Base-by-base conservation (phyloP, 805 yeast genomes). In the Metahyphopichia silvanorum region DNA sequence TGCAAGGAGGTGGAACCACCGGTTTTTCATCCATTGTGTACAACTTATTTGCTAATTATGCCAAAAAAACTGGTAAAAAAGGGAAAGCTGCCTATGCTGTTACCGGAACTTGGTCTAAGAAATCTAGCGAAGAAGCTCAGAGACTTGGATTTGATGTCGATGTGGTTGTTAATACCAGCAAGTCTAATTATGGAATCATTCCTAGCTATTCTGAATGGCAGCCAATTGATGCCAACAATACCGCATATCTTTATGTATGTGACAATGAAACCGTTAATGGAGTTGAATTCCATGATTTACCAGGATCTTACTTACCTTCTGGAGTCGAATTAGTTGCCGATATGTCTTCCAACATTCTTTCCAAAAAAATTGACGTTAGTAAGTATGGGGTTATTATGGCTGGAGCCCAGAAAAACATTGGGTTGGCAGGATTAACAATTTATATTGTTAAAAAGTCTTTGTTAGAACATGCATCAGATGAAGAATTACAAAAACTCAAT, bases 181-280 rank as follows among this genome's bases (percentile, higher is more conserved):
- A 71, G 29, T 53, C 63, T 39, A 76, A 79, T 40, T 91, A 64
- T 52, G 79, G 81, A 21, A 65, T 64, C 20, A 79, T 89, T 46
- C 95, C 95, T 20, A 48, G 61, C 4, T 72, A 74, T 44, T 63
- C 72, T 3, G 66, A 76, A 44, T 88, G 95, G 95, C 74, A 74
- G 42, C 63, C 72, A 27, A 51, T 66, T 27, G 61, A 48, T 33
- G 69, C 77, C 16, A 63, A 66, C n/a, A 77, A 83, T 35, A 78
- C 88, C 16, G 87, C 97, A 2, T 93, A 80, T 55, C 76, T 91
- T 35, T 93, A 87, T 60, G 76, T 82, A 51, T 89, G 98, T 66
- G 98, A 93, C 62, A 93, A 93, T 60, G 99, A 93, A 66, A 93
- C 99, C 9, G 98, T 93, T 22, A 77, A 86, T 56, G 99, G 99